Conservation (phyloP, 2,329 filamentous ascomycete species). For the Epicoccum sorghinum region DNA sequence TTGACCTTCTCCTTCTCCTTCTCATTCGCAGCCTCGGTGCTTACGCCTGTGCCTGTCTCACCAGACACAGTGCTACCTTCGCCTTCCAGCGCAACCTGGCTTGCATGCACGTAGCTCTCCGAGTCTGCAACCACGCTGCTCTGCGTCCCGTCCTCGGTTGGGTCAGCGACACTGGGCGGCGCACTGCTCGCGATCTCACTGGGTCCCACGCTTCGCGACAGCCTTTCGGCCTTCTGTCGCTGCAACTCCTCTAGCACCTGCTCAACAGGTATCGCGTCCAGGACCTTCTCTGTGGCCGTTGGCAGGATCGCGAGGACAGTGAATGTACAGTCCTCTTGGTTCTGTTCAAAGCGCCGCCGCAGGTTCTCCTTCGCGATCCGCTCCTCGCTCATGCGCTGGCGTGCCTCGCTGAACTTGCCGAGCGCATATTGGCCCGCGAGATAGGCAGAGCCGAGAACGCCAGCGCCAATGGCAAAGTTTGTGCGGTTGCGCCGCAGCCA, state of each 20-base stretch:
- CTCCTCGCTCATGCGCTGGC: conserved; percentile 95
- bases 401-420: conserved; percentile 87
- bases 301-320: conserved; percentile 95
- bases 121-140: conserved; percentile 73
- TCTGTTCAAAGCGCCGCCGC: conserved; percentile 95
- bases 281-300: conserved; percentile 86
- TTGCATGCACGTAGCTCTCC: conserved; percentile 82
- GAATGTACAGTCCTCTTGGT: conserved; percentile 98
- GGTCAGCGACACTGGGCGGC: conserved; percentile 67
- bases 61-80: conserved; percentile 48
- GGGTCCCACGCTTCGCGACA: conserved; percentile 63
- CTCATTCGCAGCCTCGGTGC: conserved; percentile 47
- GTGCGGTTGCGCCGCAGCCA: conserved; percentile 94
- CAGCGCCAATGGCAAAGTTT: conserved; percentile 84
- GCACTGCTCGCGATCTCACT: conserved; percentile 65
- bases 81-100: conserved; percentile 65
- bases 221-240: conserved; percentile 81
- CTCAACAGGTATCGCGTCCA: conserved; percentile 88
- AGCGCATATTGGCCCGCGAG: conserved; percentile 91
- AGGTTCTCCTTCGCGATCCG: conserved; percentile 96
- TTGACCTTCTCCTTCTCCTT: conserved; percentile 54
- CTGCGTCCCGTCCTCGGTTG: conserved; percentile 75
- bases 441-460: conserved; percentile 88
- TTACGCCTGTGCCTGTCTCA: conserved; percentile 40
- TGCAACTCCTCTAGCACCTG: conserved; percentile 92